These are phyloP conservation scores for Endocalyx cinctus DNA, from an alignment of 2,329 filamentous ascomycete species.

Conservation along the genomic window DNA sequence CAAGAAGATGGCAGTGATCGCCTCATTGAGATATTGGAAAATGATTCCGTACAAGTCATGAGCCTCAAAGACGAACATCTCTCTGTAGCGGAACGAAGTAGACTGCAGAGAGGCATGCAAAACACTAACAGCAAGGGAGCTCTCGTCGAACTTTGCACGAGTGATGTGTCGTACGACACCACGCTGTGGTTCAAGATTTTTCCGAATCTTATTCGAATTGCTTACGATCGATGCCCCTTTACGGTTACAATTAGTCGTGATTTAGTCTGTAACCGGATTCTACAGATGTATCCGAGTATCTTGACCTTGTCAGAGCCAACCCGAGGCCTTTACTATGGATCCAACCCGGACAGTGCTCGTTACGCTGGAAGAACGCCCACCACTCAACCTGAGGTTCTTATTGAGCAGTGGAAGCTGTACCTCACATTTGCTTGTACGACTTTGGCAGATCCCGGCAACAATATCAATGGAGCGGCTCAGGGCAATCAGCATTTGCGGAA, in stretches of 20 bases:
- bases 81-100: constrained; percentile 86
- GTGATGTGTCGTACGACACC: constrained; percentile 89
- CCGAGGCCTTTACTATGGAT: constrained; percentile 59
- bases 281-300: constrained; percentile 89
- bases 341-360: constrained; percentile 52
- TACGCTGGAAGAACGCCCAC: constrained; percentile 53
- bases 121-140: constrained; percentile 80
- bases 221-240: constrained; percentile 86
- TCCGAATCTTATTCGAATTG: constrained; percentile 86
- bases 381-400: constrained; percentile 76
- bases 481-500: constrained; percentile 75
- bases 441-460: constrained; percentile 73
- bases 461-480: constrained; percentile 50
- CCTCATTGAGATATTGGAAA: constrained; percentile 88
- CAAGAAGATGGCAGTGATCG: constrained; percentile 61
- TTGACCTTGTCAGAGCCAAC: constrained; percentile 71
- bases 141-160: constrained; percentile 89
- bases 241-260: constrained; percentile 88
- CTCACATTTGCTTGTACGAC: constrained; percentile 97
- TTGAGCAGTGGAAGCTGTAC: constrained; percentile 98
- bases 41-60: constrained; percentile 82
- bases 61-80: constrained; percentile 89
- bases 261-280: constrained; percentile 83
- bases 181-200: constrained; percentile 98
- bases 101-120: constrained; percentile 83